Evolutionary conservation across 1,139 yeast species (phyloP).

Genomic region (Geotrichum candidum): DNA sequence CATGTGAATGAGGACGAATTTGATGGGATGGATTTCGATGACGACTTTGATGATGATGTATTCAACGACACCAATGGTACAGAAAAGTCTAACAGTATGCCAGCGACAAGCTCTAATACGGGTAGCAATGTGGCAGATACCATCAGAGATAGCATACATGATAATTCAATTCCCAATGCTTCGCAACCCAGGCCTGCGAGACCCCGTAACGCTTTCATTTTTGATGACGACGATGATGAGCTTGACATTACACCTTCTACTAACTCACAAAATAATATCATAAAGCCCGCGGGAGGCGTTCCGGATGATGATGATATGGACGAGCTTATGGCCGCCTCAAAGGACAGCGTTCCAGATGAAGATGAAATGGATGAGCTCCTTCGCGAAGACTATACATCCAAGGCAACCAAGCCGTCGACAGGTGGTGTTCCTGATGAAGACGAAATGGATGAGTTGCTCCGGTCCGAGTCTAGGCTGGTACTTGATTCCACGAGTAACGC

Average conservation of each 20-base stretch:
- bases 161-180: neutral
- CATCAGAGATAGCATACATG: neutral
- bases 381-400: neutral
- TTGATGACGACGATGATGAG: slow-evolving; percentile 11
- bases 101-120: neutral
- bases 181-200: neutral
- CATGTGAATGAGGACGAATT: neutral
- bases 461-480: neutral
- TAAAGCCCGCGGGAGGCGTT: neutral
- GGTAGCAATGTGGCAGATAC: neutral
- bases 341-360: neutral
- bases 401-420: neutral
- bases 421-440: slow-evolving; percentile 5
- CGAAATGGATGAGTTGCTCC: slow-evolving; percentile 5
- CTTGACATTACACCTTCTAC: slow-evolving; percentile 7
- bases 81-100: neutral
- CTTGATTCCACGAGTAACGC: neutral
- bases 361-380: neutral
- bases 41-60: neutral
- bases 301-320: neutral
- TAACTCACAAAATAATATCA: neutral
- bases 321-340: neutral
- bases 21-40: neutral
- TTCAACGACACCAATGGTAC: neutral
- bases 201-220: slow-evolving; percentile 8